Evolutionary conservation across 1,139 yeast species (phyloP).

Genomic region (Candida sojae): DNA sequence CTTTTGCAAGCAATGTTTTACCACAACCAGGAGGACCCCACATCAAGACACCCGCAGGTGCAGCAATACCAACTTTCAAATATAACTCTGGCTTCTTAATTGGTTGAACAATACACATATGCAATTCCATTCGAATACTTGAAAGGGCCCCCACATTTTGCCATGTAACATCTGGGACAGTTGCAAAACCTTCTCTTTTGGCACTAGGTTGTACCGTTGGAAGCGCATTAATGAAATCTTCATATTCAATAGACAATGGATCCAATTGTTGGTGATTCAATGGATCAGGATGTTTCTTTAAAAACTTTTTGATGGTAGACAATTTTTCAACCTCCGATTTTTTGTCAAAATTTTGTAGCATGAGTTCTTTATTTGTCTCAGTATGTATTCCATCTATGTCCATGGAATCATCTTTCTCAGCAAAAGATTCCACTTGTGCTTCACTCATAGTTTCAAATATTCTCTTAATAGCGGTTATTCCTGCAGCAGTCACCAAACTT

Average conservation of each 20-base stretch:
- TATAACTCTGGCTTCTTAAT: conserved; percentile 90
- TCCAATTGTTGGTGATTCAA: conserved; percentile 72
- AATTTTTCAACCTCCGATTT: conserved; percentile 44
- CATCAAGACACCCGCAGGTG: conserved; percentile 94
- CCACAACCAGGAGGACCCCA: conserved; percentile 99
- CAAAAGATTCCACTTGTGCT: conserved; percentile 25
- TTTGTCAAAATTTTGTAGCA: conserved; percentile 24
- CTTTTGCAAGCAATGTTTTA: conserved; percentile 91
- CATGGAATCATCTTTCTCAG: conserved; percentile 29
- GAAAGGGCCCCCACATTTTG: conserved; percentile 88
- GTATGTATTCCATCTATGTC: conserved; percentile 37
- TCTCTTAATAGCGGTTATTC: conserved; percentile 90
- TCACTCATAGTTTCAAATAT: conserved; percentile 62
- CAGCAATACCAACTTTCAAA: conserved; percentile 88
- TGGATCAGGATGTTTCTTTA: conserved; percentile 76
- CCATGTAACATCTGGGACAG: conserved; percentile 98
- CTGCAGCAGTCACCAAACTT: conserved; percentile 93
- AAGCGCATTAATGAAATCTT: conserved; percentile 80
- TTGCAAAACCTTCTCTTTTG: conserved; percentile 97
- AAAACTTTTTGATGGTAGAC: conserved; percentile 73
- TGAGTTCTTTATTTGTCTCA: conserved; percentile 5
- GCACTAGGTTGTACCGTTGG: conserved; percentile 98
- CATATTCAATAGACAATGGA: conserved; percentile 71
- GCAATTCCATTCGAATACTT: conserved; percentile 81
- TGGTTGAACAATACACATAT: conserved; percentile 97